phyloP scores from a whole-genome alignment of 345 rosid species.

The Camelina hispida region DNA sequence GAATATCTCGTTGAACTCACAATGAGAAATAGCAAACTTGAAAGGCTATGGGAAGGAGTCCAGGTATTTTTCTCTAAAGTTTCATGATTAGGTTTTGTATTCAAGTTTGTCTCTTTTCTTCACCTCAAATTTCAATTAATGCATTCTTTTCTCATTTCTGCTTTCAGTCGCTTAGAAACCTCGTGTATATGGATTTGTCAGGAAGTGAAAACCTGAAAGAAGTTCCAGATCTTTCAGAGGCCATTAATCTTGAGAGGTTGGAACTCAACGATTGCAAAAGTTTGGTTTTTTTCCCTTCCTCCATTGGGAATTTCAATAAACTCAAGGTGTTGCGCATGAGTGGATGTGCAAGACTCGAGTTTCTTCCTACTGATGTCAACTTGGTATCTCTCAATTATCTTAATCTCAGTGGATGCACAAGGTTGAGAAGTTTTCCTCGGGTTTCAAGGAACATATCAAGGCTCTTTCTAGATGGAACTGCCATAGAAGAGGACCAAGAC shows the following conservation, averaged over 20 bases:
- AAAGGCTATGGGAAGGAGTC: constrained; percentile 22
- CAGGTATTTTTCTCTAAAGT: not conserved
- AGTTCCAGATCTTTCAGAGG: constrained; percentile 31
- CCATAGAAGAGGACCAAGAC: constrained; percentile 20
- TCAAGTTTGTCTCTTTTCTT: no score
- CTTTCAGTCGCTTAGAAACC: constrained; percentile 2
- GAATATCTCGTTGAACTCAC: not conserved
- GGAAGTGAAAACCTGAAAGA: not conserved
- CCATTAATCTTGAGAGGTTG: not conserved
- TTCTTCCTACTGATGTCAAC: not conserved
- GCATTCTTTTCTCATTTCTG: not conserved
- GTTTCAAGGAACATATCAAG: not conserved
- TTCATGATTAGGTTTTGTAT: no score
- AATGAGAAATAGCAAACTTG: not conserved
- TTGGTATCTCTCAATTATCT: not conserved
- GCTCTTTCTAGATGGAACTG: not conserved
- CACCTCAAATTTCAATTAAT: no score
- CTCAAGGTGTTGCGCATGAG: no score
- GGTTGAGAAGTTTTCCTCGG: constrained; percentile 20
- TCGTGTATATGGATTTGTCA: not conserved
- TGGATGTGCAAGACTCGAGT: not conserved
- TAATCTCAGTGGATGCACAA: not conserved
- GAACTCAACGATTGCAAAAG: not conserved
- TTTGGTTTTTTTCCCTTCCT: not conserved
- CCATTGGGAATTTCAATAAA: constrained; percentile 8